Conservation (phyloP, 176 grass and related monocot genomes). For the Raddia distichophylla region DNA sequence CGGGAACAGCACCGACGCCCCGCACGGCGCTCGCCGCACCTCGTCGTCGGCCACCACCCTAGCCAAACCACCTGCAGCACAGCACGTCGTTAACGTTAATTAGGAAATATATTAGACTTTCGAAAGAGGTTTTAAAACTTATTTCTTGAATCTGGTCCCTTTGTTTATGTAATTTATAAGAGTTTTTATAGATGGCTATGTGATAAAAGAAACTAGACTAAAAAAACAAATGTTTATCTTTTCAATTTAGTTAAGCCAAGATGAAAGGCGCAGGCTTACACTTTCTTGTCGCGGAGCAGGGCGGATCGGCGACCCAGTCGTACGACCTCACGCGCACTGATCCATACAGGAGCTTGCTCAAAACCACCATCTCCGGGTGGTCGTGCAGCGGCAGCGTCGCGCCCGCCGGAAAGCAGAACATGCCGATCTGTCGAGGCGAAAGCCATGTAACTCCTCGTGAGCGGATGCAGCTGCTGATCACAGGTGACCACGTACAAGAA, state of each 20-base stretch:
- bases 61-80: conserved; percentile 59
- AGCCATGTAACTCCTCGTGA: background rate
- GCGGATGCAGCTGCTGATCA: background rate
- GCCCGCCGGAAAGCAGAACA: conserved; percentile 91
- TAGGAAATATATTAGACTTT: too few species aligned
- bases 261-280: background rate
- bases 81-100: background rate
- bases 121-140: too few species aligned
- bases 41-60: conserved; percentile 60
- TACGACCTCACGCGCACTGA: conserved; percentile 60
- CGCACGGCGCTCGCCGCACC: conserved; percentile 52
- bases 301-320: conserved; percentile 58
- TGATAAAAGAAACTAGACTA: too few species aligned
- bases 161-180: too few species aligned
- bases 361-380: conserved; percentile 79
- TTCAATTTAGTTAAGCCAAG: too few species aligned
- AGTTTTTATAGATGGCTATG: too few species aligned
- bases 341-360: conserved; percentile 84
- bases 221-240: too few species aligned
- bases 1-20: conserved; percentile 78
- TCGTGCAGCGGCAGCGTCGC: conserved; percentile 81
- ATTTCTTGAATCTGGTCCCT: too few species aligned
- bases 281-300: conserved; percentile 29
- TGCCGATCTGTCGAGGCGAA: conserved; percentile 56
- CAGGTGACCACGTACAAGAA: background rate